Evolutionary conservation across 495 filamentous ascomycete genomes (phyloP).

Genomic region (Xylaria cubensis): DNA sequence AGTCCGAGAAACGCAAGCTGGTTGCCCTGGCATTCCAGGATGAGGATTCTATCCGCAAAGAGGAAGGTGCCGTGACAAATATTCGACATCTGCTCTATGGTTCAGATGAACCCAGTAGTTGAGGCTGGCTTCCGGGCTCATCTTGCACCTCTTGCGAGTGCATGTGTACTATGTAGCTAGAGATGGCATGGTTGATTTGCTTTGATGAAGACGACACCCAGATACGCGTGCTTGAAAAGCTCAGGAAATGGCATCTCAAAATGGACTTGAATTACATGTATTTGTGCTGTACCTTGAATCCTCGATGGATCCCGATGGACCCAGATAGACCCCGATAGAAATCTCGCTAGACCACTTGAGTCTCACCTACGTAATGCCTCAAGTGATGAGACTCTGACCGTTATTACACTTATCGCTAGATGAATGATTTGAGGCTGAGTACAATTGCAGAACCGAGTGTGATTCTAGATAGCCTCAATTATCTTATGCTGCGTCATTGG

Average conservation of each 20-base stretch:
- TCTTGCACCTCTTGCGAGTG: neutral
- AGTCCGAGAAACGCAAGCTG: slow-evolving; percentile 79
- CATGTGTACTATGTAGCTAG: neutral
- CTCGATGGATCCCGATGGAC: neutral
- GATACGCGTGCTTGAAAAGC: neutral
- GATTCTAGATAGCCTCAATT: neutral
- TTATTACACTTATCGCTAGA: neutral
- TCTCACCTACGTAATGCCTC: neutral
- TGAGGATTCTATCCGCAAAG: slow-evolving; percentile 31
- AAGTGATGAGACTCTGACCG: neutral
- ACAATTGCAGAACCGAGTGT: neutral
- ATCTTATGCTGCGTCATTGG: neutral
- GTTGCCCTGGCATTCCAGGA: slow-evolving; percentile 80
- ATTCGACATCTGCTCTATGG: slow-evolving; percentile 26
- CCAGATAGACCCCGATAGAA: neutral
- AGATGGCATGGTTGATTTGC: neutral
- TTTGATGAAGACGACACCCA: neutral
- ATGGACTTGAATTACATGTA: neutral
- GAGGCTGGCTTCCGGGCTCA: neutral
- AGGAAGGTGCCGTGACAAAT: slow-evolving; percentile 15
- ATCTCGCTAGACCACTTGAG: neutral
- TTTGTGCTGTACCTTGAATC: neutral
- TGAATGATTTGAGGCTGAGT: neutral
- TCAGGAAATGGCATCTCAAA: neutral
- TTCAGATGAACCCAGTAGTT: neutral